These are phyloP conservation scores for Cladosporium halotolerans DNA, from an alignment of 2,329 filamentous ascomycete genomes.

Conservation along the genomic window DNA sequence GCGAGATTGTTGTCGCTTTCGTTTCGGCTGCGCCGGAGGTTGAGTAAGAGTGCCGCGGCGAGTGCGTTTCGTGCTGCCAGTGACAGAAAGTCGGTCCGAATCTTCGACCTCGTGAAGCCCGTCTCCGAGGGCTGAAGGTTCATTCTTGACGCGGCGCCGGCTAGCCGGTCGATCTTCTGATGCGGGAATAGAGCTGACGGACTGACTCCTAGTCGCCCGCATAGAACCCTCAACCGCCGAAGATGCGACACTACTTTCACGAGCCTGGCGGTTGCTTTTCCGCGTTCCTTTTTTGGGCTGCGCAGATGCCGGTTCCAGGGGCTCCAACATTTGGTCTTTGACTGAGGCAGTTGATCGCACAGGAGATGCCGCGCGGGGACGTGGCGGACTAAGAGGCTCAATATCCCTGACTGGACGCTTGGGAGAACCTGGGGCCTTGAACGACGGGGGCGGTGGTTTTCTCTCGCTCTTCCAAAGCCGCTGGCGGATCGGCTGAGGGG, in stretches of 20 bases:
- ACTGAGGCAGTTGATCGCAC: neutral
- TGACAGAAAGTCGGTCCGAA: constrained; percentile 22
- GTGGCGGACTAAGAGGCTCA: constrained; percentile 30
- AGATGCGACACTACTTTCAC: constrained; percentile 38
- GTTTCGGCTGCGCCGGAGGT: constrained; percentile 30
- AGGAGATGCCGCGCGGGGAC: constrained; percentile 17
- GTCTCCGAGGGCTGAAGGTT: constrained; percentile 39
- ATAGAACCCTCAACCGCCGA: constrained; percentile 41
- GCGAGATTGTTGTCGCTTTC: constrained; percentile 34
- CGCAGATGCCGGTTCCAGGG: constrained; percentile 3
- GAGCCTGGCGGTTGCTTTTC: constrained; percentile 17
- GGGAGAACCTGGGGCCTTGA: constrained; percentile 16
- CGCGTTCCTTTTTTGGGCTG: constrained; percentile 17
- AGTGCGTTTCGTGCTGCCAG: constrained; percentile 25
- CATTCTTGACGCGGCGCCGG: constrained; percentile 39
- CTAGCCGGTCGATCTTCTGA: constrained; percentile 35
- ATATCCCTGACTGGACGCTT: constrained; percentile 19
- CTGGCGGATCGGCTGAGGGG: constrained; percentile 16
- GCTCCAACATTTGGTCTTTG: neutral
- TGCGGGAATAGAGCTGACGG: constrained; percentile 35
- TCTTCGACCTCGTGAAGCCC: constrained; percentile 33
- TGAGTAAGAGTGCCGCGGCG: constrained; percentile 31
- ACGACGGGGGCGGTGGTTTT: constrained; percentile 19
- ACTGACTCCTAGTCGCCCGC: constrained; percentile 44
- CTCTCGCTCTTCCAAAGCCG: constrained; percentile 27